These are phyloP conservation scores for Rhizoclosmatium globosum DNA, from an alignment of 192 early-diverging fungal genomes.

Conservation along the genomic window DNA sequence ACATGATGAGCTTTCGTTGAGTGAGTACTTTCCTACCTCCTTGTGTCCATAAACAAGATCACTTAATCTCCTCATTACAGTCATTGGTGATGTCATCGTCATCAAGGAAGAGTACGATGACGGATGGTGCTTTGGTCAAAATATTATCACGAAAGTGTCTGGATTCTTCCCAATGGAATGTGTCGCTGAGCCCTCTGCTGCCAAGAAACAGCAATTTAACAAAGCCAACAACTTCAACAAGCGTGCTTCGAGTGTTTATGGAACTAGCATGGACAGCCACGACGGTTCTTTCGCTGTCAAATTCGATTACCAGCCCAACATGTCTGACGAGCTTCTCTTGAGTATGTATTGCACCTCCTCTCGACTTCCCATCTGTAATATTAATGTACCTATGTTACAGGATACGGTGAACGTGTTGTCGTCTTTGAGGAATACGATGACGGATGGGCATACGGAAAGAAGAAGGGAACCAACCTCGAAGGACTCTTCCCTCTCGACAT, in stretches of 20 bases:
- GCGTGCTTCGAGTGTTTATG: conserved; percentile 29
- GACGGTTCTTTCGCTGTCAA: conserved; percentile 9
- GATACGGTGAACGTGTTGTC: conserved; percentile 23
- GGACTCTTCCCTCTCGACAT: conserved; percentile 29
- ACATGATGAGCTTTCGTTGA: conserved; percentile 15
- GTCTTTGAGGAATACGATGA: conserved; percentile 40
- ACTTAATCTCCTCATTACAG: neutral
- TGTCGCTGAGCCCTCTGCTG: neutral
- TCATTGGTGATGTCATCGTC: conserved; percentile 18
- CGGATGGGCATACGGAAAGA: conserved; percentile 44
- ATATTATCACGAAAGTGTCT: neutral
- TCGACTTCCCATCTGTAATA: no score
- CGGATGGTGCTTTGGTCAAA: conserved; percentile 29
- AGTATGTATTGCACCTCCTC: neutral
- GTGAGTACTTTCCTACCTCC: neutral
- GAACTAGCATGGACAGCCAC: neutral
- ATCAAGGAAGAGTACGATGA: conserved; percentile 14
- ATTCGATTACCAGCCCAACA: conserved; percentile 25
- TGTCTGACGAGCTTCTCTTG: conserved; percentile 16
- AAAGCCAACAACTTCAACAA: conserved; percentile 14
- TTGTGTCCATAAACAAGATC: neutral
- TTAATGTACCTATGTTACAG: neutral
- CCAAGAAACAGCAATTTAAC: neutral
- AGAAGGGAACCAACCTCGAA: neutral
- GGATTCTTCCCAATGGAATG: conserved; percentile 8